Conservation (phyloP, 345 rosid genomes). For the Lepidium africanum region DNA sequence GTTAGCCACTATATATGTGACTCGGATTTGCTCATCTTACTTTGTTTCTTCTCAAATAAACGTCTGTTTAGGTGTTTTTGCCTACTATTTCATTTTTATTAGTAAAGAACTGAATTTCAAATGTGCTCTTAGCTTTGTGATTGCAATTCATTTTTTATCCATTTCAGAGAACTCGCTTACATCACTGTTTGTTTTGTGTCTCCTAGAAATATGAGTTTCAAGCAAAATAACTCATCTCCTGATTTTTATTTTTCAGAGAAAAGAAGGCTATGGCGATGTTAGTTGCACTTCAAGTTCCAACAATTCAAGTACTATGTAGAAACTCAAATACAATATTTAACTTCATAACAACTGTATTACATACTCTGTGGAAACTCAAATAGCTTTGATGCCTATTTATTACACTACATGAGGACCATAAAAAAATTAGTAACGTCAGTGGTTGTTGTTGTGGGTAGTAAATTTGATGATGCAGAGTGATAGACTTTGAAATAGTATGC, state of each 20-base stretch:
- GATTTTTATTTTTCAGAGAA: constrained; percentile 15
- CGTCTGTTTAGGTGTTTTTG: background rate
- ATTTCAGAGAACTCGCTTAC: constrained; percentile 4
- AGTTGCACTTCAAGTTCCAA: constrained; percentile 36
- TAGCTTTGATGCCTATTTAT: no score
- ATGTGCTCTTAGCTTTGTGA: background rate
- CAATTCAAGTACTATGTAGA: background rate
- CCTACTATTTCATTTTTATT: background rate
- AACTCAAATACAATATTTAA: no score
- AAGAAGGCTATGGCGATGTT: constrained; percentile 40
- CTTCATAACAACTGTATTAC: no score
- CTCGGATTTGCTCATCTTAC: background rate
- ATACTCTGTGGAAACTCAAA: no score
- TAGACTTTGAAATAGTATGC: constrained; percentile 54
- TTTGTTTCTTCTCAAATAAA: background rate
- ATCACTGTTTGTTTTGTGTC: background rate
- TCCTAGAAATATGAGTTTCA: background rate
- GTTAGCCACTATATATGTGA: no score
- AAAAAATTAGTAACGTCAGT: no score
- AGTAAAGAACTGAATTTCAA: background rate
- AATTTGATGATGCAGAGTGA: constrained; percentile 32
- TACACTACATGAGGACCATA: no score
- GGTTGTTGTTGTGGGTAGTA: no score
- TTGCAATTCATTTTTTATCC: background rate
- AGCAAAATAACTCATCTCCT: background rate